A percentile compares a stretch with the other conserved stretches of the same genome.
Evolutionary conservation across 225 moss, liverwort and hornwort genomes (phyloP).

Genomic region (Bryum argenteum): DNA sequence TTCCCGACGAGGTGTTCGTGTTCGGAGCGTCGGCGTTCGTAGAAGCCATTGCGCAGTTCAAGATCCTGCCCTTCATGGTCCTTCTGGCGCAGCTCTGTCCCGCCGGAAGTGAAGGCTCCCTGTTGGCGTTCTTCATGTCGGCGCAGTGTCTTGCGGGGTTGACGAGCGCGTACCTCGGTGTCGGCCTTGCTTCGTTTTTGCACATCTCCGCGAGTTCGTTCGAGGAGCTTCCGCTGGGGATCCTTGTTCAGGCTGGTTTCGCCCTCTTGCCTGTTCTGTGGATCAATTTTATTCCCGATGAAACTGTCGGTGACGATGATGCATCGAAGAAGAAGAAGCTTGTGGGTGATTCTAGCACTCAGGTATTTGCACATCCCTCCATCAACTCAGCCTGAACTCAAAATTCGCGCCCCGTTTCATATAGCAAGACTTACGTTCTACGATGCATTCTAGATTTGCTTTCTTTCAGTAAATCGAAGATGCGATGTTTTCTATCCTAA

Average conservation of each 20-base stretch:
- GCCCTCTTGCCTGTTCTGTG: constrained; percentile 68
- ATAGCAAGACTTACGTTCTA: no score
- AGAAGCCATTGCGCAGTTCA: constrained; percentile 76
- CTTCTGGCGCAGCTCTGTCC: constrained; percentile 67
- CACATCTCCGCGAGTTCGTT: constrained; percentile 71
- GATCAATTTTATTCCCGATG: constrained; percentile 63
- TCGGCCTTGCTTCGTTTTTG: constrained; percentile 56
- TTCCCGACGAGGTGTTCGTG: constrained; percentile 67
- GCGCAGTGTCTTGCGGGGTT: constrained; percentile 70
- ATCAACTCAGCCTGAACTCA: not conserved
- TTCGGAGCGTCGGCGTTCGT: constrained; percentile 72
- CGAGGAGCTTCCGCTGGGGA: constrained; percentile 73
- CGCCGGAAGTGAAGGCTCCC: constrained; percentile 73
- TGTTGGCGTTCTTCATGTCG: constrained; percentile 79
- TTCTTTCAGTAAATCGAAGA: no score
- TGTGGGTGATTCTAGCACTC: not conserved
- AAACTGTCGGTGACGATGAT: not conserved
- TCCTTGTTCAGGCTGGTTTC: constrained; percentile 68
- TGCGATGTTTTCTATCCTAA: no score
- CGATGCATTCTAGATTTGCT: no score
- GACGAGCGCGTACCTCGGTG: constrained; percentile 76
- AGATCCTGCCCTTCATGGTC: constrained; percentile 75
- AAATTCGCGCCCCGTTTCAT: no score
- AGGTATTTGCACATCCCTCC: not conserved
- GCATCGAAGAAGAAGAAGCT: constrained; percentile 8